These are phyloP conservation scores for Brettanomyces naardenensis DNA, from an alignment of 805 yeast species.

Conservation along the genomic window DNA sequence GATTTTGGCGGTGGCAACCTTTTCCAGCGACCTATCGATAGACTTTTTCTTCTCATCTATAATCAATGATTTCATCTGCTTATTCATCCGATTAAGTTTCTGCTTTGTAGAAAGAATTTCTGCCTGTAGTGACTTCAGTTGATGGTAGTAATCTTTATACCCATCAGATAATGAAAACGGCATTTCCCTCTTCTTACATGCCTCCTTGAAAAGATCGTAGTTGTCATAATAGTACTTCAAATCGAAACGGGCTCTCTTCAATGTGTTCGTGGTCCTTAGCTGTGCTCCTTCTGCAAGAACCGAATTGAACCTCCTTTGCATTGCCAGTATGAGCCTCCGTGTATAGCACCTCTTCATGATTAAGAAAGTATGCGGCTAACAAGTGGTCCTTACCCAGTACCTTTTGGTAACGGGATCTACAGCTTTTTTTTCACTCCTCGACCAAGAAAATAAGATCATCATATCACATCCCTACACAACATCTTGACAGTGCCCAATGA, in stretches of 20 bases:
- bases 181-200: conserved; percentile 28
- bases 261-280: conserved; percentile 20
- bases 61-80: conserved; percentile 12
- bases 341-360: neutral
- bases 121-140: conserved; percentile 7
- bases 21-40: conserved; percentile 6
- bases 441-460: too few relatives aligned
- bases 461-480: too few relatives aligned
- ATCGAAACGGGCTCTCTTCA: conserved; percentile 29
- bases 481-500: too few relatives aligned
- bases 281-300: conserved; percentile 1
- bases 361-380: too few relatives aligned
- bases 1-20: conserved; percentile 8
- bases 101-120: conserved; percentile 15
- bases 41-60: conserved; percentile 10
- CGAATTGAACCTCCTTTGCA: conserved; percentile 5
- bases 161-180: conserved; percentile 16
- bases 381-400: too few relatives aligned
- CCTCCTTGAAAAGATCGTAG: conserved; percentile 19
- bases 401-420: neutral
- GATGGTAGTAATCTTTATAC: conserved; percentile 15
- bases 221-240: conserved; percentile 24
- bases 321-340: neutral
- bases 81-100: conserved; percentile 15
- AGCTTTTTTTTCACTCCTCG: neutral